Conservation (phyloP, 441 rosid species). For the Syzygium syzygioides region DNA sequence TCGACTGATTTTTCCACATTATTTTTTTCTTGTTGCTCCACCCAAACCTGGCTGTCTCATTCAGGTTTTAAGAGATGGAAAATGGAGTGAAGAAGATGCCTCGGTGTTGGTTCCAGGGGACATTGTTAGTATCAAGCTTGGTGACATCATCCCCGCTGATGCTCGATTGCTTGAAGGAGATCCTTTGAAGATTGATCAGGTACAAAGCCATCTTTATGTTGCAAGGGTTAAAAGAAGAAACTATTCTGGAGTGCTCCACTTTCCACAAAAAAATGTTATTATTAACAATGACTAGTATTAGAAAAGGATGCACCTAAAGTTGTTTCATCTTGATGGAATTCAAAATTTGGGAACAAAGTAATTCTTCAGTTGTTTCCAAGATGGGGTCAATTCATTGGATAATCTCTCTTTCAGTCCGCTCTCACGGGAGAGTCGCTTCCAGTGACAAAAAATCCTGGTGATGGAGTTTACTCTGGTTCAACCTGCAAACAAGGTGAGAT, state of each 20-base stretch:
- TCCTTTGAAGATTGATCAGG: conserved; percentile 44
- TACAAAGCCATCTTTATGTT: not conserved
- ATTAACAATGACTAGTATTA: not conserved
- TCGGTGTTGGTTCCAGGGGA: conserved; percentile 42
- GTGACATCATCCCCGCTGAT: conserved; percentile 39
- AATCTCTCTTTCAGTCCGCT: conserved; percentile 39
- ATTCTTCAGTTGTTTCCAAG: not conserved
- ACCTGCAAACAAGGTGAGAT: conserved; percentile 72
- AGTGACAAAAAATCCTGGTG: conserved; percentile 43
- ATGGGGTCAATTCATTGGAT: not conserved
- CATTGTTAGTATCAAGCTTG: conserved; percentile 31
- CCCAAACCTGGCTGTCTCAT: not conserved
- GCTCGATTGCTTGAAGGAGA: conserved; percentile 39
- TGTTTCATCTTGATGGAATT: not conserved
- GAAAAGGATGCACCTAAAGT: not conserved
- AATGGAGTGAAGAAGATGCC: conserved; percentile 39
- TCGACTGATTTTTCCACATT: not conserved
- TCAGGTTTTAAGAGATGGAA: conserved; percentile 33
- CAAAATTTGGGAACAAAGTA: not conserved
- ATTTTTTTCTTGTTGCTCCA: not conserved
- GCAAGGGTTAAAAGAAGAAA: not conserved
- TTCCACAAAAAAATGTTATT: not conserved
- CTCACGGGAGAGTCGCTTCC: conserved; percentile 62
- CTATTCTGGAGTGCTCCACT: not conserved
- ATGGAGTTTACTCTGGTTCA: conserved; percentile 57